phyloP scores from a whole-genome alignment of 768 basidiomycete genomes.

The Leccinellum albellum region DNA sequence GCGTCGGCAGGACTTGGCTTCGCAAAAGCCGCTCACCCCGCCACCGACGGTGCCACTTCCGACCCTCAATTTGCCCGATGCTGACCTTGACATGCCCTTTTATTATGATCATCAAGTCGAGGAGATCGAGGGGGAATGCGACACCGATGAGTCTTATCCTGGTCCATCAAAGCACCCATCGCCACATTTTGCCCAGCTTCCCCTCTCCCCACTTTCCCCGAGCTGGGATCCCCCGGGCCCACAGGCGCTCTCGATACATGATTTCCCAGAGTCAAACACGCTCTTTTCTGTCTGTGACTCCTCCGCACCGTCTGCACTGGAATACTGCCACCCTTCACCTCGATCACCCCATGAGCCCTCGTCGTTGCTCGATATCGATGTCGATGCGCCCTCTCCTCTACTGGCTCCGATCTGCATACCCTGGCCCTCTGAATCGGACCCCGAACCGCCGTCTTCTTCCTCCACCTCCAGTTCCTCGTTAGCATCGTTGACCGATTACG shows the following conservation, averaged over 20 bases:
- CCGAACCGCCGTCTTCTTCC: conserved; percentile 8
- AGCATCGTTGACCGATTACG: conserved; percentile 23
- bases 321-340: conserved; percentile 12
- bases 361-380: conserved; percentile 27
- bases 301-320: conserved; percentile 11
- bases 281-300: conserved; percentile 17
- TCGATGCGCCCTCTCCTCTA: conserved; percentile 14
- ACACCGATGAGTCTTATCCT: conserved; percentile 19
- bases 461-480: conserved; percentile 12
- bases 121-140: conserved; percentile 16
- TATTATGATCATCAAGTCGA: conserved; percentile 14
- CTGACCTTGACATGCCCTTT: conserved; percentile 22
- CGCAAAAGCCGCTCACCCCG: conserved; percentile 37
- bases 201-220: conserved; percentile 36
- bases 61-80: conserved; percentile 36
- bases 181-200: conserved; percentile 14
- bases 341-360: conserved; percentile 12
- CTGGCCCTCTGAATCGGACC: conserved; percentile 17
- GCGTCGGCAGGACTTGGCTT: conserved; percentile 28
- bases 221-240: conserved; percentile 25
- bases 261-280: conserved; percentile 14
- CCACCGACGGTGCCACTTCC: conserved; percentile 40
- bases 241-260: conserved; percentile 12
- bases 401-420: conserved; percentile 25
- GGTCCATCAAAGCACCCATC: conserved; percentile 11